These are phyloP conservation scores for Daldinia childiae DNA, from an alignment of 495 filamentous ascomycete species.

Conservation along the genomic window DNA sequence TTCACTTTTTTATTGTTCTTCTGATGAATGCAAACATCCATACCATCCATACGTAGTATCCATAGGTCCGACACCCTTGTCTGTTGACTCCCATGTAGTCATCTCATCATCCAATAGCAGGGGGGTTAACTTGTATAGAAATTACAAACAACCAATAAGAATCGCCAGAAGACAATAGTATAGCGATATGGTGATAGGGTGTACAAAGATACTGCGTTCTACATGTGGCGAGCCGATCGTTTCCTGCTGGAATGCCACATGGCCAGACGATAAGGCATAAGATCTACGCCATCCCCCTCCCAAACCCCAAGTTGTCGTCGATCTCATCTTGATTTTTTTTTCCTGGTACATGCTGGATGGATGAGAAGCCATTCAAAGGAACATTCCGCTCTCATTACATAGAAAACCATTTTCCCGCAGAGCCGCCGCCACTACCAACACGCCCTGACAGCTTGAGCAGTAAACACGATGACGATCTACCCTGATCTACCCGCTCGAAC, in stretches of 20 bases:
- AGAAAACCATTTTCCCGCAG: conserved; percentile 36
- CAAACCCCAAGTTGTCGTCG: conserved; percentile 11
- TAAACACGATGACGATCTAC: conserved; percentile 30
- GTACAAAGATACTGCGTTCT: background rate
- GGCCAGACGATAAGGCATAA: conserved; percentile 19
- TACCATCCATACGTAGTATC: conserved; percentile 9
- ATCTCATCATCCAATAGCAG: conserved; percentile 12
- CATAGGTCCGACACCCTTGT: conserved; percentile 17
- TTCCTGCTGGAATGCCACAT: conserved; percentile 30
- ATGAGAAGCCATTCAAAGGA: conserved; percentile 22
- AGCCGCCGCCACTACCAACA: conserved; percentile 27
- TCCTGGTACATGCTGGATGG: background rate
- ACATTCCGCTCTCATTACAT: conserved; percentile 14
- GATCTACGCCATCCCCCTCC: conserved; percentile 19
- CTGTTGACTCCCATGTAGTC: background rate
- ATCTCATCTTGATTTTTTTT: conserved; percentile 10
- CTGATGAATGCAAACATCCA: conserved; percentile 8
- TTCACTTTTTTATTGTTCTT: conserved; percentile 2
- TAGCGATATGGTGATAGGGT: background rate
- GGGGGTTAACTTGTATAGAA: conserved; percentile 8
- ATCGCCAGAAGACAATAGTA: background rate
- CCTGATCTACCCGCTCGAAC: conserved; percentile 33
- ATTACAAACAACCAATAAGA: background rate
- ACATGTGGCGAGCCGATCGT: conserved; percentile 1
- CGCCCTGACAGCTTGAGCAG: conserved; percentile 8